Evolutionary conservation across 495 filamentous ascomycete genomes (phyloP), one percentile per base, ranked within the genome.

Genomic region (Aeminium ludgeri): DNA sequence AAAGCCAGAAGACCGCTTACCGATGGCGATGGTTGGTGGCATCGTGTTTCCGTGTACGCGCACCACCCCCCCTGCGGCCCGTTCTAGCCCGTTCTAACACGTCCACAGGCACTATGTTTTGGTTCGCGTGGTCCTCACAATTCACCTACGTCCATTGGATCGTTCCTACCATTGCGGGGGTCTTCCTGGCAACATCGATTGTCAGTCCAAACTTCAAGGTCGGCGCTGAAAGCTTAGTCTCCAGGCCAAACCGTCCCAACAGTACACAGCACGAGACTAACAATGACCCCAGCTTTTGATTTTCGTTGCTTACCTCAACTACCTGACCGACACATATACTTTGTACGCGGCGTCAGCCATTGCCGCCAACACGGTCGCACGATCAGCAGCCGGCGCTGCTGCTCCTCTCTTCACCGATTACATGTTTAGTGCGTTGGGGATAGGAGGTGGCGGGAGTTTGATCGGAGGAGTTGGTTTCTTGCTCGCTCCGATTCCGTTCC

Each of bases 51-150:
- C 29, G 41, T 40, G 43, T 10, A 19, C 4, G 41, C 23, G 30
- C 3, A 38, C 37, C n/a, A n/a, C n/a, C 8, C 30, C 43, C 17
- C 12, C 36, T 25, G 28, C 43, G 0, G 28, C 8, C 28, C 32
- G 10, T 16, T 47, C 4, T 43, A 29, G 13, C 30, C 34, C 18
- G 12, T 18, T 8, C 3, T n/a, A n/a, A n/a, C n/a, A n/a, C n/a
- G 11, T 18, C 15, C 27, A 55, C 68, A 0, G 44, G 56, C 0
- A 64, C 66, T 18, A 67, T 74, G 55, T 77, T 77, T 55, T 60
- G 72, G 59, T 69, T 68, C 36, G 72, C 68, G 3, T 75, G 73
- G 72, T 65, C 69, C 2, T 38, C 23, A 20, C 37, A 51, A 5
- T 49, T 55, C 29, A 53, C 59, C 41, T 47, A 40, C 39, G 53